Evolutionary conservation across 2,329 filamentous ascomycete species (phyloP).

Genomic region (Colletotrichum aenigma): DNA sequence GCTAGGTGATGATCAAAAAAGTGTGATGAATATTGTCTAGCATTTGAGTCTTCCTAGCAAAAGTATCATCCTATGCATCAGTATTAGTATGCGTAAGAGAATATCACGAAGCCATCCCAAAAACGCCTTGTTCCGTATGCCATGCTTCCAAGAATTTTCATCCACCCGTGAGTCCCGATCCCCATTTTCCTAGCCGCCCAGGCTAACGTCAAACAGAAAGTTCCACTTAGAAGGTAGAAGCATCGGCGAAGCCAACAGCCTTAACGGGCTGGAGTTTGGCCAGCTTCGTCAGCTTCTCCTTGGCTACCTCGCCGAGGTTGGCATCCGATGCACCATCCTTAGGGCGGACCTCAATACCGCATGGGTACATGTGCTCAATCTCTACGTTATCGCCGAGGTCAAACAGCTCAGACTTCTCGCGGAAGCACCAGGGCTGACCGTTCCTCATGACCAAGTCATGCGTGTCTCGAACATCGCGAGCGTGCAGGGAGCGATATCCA

Average conservation of each 20-base stretch:
- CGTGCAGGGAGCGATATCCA: constrained; percentile 23
- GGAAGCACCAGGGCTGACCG: constrained; percentile 37
- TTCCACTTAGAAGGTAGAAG: not conserved
- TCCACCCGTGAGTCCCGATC: not conserved
- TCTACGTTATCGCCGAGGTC: constrained; percentile 19
- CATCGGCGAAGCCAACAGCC: constrained; percentile 1
- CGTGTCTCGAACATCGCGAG: constrained; percentile 24
- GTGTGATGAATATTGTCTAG: not conserved
- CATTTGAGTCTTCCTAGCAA: not conserved
- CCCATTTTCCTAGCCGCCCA: not conserved
- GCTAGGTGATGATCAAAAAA: not conserved
- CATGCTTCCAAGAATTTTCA: not conserved
- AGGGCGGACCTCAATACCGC: constrained; percentile 14
- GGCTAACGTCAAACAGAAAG: not conserved
- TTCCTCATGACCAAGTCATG: constrained; percentile 35
- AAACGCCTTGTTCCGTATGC: not conserved
- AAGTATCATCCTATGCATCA: not conserved
- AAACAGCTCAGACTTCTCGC: constrained; percentile 35
- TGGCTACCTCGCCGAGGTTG: not conserved
- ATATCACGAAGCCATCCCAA: not conserved
- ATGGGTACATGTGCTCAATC: constrained; percentile 22
- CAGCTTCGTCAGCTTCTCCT: constrained; percentile 8
- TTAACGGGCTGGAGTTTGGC: constrained; percentile 3
- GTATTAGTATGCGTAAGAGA: not conserved
- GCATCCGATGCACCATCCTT: not conserved